Percentiles rank a stretch among this genome's conserved stretches.
These are phyloP conservation scores for Stemphylium beticola DNA, from an alignment of 2,329 filamentous ascomycete species.

Conservation along the genomic window DNA sequence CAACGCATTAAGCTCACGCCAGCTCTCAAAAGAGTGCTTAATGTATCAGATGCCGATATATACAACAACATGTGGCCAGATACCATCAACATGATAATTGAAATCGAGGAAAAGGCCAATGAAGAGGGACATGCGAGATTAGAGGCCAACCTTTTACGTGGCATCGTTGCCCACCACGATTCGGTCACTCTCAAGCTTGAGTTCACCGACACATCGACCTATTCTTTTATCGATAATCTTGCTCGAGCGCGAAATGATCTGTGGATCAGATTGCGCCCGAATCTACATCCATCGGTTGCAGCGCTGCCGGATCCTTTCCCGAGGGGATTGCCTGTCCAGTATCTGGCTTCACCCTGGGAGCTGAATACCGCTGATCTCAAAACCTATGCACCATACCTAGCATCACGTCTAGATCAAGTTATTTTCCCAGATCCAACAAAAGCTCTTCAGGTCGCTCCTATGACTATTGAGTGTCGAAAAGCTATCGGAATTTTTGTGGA, in stretches of 20 bases:
- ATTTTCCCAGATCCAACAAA: slow-evolving; percentile 29
- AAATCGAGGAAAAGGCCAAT: slow-evolving; percentile 28
- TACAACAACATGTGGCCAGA: slow-evolving; percentile 30
- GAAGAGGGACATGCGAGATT: slow-evolving; percentile 23
- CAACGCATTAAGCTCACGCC: slow-evolving; percentile 19
- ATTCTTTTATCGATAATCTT: slow-evolving; percentile 46
- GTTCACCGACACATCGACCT: slow-evolving; percentile 24
- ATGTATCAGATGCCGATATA: slow-evolving; percentile 19
- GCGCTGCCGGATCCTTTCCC: slow-evolving; percentile 39
- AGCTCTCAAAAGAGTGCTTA: slow-evolving; percentile 13
- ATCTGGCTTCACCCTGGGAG: slow-evolving; percentile 28
- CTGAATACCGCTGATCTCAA: not conserved
- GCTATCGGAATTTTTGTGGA: slow-evolving; percentile 47
- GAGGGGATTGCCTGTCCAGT: slow-evolving; percentile 44
- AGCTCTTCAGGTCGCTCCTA: slow-evolving; percentile 25
- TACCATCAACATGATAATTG: slow-evolving; percentile 27
- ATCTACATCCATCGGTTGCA: slow-evolving; percentile 25
- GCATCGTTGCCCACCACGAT: slow-evolving; percentile 11
- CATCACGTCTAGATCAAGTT: slow-evolving; percentile 22
- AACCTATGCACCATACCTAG: slow-evolving; percentile 31
- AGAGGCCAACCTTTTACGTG: slow-evolving; percentile 10
- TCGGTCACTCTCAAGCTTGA: not conserved
- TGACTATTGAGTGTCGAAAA: slow-evolving; percentile 26
- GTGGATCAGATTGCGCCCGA: slow-evolving; percentile 38
- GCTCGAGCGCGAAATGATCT: slow-evolving; percentile 41